Conservation (phyloP, 352 stramenopile genomes). For the Phytophthora cryptogea region DNA sequence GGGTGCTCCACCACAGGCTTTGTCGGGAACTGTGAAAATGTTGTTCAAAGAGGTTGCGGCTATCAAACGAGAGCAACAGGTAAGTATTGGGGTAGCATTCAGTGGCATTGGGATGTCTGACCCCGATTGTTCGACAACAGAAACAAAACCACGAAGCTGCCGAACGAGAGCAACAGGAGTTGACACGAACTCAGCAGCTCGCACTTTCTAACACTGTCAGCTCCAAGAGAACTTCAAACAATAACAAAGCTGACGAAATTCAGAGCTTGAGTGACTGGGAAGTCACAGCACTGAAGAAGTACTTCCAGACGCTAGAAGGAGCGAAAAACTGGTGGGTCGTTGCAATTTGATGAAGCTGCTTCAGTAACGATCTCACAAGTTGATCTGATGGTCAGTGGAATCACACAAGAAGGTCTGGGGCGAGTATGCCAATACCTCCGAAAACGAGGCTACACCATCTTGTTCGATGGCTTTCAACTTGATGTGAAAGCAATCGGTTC, state of each 20-base stretch:
- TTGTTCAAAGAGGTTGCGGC: conserved; percentile 66
- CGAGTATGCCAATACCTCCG: conserved; percentile 29
- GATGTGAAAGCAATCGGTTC: conserved; percentile 13
- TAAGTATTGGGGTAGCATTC: conserved; percentile 1
- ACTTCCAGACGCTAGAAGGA: conserved; percentile 53
- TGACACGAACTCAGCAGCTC: conserved; percentile 39
- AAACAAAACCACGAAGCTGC: conserved; percentile 31
- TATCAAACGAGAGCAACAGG: conserved; percentile 54
- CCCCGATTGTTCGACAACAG: conserved; percentile 11
- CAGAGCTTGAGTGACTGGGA: conserved; percentile 57
- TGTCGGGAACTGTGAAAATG: conserved; percentile 75
- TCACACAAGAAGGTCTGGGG: conserved; percentile 17
- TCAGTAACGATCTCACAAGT: background rate
- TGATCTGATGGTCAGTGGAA: conserved; percentile 17
- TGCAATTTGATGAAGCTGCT: background rate
- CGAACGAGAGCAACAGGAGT: conserved; percentile 48
- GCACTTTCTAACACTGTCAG: conserved; percentile 10
- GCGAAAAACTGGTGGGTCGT: conserved; percentile 36
- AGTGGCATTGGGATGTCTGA: background rate
- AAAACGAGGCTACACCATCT: conserved; percentile 30
- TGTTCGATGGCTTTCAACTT: conserved; percentile 16
- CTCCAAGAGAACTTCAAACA: conserved; percentile 7
- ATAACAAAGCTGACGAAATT: conserved; percentile 21
- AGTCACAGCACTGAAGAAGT: conserved; percentile 47
- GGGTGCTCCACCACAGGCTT: conserved; percentile 42